These are phyloP conservation scores for Leishmania braziliensis DNA, from an alignment of 208 protist species.

Conservation along the genomic window DNA sequence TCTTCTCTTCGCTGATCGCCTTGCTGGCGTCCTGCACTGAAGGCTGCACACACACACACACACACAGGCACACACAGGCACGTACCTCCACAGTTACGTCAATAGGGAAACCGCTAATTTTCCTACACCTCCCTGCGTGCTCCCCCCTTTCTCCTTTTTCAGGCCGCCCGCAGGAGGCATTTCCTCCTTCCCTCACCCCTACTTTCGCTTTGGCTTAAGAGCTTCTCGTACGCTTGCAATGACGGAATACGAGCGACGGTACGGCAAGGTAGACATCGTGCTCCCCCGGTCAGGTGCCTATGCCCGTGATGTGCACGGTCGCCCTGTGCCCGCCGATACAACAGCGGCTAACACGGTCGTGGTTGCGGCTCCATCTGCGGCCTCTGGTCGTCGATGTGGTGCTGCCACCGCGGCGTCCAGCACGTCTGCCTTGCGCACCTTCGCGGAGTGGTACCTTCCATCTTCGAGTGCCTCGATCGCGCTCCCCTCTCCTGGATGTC, in stretches of 20 bases:
- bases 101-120: neutral
- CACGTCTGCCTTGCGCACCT: slow-evolving; percentile 29
- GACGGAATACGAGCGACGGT: slow-evolving; percentile 40
- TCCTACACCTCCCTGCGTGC: neutral
- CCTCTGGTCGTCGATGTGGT: neutral
- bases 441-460: slow-evolving; percentile 55
- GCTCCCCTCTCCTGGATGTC: neutral
- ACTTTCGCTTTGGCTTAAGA: neutral
- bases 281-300: slow-evolving; percentile 8
- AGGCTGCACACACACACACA: neutral
- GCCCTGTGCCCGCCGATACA: slow-evolving; percentile 6
- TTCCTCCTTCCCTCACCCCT: neutral
- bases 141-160: neutral
- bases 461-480: slow-evolving; percentile 11
- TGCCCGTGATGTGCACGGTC: slow-evolving; percentile 27
- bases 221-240: neutral
- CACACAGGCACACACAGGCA: neutral
- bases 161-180: neutral
- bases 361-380: neutral
- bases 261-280: slow-evolving; percentile 54
- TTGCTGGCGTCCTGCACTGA: no score
- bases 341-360: neutral
- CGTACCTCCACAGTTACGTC: neutral
- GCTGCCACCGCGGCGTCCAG: neutral
- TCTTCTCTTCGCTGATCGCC: neutral